phyloP scores from a whole-genome alignment of 2,329 filamentous ascomycete genomes.

The Nigrospora oryzae region DNA sequence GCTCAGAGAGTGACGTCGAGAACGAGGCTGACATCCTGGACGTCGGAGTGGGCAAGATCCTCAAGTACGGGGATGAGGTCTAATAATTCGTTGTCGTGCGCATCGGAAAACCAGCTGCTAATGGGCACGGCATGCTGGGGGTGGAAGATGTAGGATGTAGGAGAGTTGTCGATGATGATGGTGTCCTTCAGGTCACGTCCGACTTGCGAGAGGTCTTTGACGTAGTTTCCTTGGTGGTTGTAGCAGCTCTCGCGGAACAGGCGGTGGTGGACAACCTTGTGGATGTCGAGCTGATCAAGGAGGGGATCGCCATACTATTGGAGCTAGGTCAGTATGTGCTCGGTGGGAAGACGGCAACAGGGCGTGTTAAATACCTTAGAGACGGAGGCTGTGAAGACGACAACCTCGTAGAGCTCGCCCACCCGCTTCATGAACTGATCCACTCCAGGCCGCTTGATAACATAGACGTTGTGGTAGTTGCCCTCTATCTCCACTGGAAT shows the following conservation, averaged over 20 bases:
- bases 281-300: constrained; percentile 92
- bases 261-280: constrained; percentile 90
- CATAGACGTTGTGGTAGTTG: constrained; percentile 98
- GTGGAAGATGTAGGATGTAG: constrained; percentile 98
- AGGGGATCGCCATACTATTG: constrained; percentile 87
- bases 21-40: constrained; percentile 93
- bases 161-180: constrained; percentile 99
- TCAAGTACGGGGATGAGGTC: constrained; percentile 97
- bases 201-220: constrained; percentile 97
- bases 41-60: constrained; percentile 81
- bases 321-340: constrained; percentile 10
- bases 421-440: constrained; percentile 99
- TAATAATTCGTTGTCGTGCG: constrained; percentile 96
- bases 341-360: too few species aligned
- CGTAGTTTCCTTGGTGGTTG: constrained; percentile 98
- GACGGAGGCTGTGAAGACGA: constrained; percentile 96
- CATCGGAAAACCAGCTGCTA: constrained; percentile 99
- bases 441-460: constrained; percentile 97
- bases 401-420: constrained; percentile 94
- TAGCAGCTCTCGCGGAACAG: constrained; percentile 98
- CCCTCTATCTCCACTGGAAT: constrained; percentile 99
- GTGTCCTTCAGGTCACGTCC: constrained; percentile 93
- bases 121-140: constrained; percentile 98
- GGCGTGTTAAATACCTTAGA: constrained; percentile 65
- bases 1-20: constrained; percentile 76